Evolutionary conservation across 495 filamentous ascomycete species (phyloP), one percentile per base, ranked within the genome.

Genomic region (Bacidia rubella): DNA sequence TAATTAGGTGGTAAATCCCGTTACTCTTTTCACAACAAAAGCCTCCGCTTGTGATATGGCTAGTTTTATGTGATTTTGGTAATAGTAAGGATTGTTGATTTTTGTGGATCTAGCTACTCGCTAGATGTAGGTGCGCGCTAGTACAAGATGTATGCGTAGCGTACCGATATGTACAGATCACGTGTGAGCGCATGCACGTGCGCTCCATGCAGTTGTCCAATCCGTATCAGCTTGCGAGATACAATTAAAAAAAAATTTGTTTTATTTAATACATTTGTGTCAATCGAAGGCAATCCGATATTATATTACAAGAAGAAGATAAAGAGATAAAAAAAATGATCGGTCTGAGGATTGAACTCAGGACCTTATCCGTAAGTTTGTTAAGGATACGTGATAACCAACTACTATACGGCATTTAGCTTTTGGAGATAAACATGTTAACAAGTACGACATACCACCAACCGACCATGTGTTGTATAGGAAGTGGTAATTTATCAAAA

Each of bases 351-450:
- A 59, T 59, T 53, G 57, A 59, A 59, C 57, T 56, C 57, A 59
- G 51, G 56, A 59, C 57, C 57, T 59, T 60, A 52, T 54, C 52
- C 56, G 50, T 39, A 66, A 63, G 46, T 70, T 46, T 58, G 46
- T 23, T 58, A 55, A 51, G 45, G 49, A 60, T 54, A 51, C 54
- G 56, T 58, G 56, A 58, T 58, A 58, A 58, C 56, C 56, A 58
- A 57, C 55, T 57, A 57, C 55, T 39, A 39, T 39, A 39, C 32
- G 32, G n/a, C 32, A 39, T 10, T 39, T 39, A 39, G 47, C 51
- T 52, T 48, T 54, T 49, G 43, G 55, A 19, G 23, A 24, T 27
- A 62, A 2, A 54, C 46, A 57, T 60, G 59, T 45, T 49, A 53
- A 11, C 59, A 60, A 17, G 46, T n/a, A 49, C 46, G 22, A 49